phyloP scores from a whole-genome alignment of 495 filamentous ascomycete species.

The Aspergillus biplanus region DNA sequence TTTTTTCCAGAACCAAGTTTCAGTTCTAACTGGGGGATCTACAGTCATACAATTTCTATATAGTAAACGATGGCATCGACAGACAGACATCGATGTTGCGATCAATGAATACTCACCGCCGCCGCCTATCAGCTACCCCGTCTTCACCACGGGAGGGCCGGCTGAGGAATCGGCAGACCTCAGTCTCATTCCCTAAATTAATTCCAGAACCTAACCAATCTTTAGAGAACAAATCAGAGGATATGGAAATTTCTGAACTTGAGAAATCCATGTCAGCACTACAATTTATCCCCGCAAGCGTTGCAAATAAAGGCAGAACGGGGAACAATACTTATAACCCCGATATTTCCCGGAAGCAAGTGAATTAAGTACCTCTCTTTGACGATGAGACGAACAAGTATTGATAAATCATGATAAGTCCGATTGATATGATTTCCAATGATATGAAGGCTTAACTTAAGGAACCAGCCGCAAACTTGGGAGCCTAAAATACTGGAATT shows the following conservation, averaged over 20 bases:
- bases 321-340: slow-evolving; percentile 7
- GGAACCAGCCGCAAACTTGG: no score
- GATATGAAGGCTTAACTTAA: no score
- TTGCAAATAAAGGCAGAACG: slow-evolving; percentile 41
- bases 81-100: slow-evolving; percentile 76
- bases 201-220: neutral
- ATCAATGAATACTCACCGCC: slow-evolving; percentile 46
- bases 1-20: neutral
- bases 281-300: slow-evolving; percentile 77
- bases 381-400: no score
- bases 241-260: slow-evolving; percentile 71
- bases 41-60: slow-evolving; percentile 83
- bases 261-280: slow-evolving; percentile 81
- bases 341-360: no score
- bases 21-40: slow-evolving; percentile 9
- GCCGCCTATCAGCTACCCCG: slow-evolving; percentile 54
- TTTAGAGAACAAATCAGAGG: slow-evolving; percentile 31
- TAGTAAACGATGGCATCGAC: slow-evolving; percentile 88
- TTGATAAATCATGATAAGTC: no score
- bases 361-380: no score
- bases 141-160: slow-evolving; percentile 44
- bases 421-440: no score
- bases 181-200: slow-evolving; percentile 33
- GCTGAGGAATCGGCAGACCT: slow-evolving; percentile 41
- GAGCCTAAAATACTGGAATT: no score